A percentile compares a stretch with the other conserved stretches of the same genome.
phyloP scores from a whole-genome alignment of 768 basidiomycete genomes.

The Plicaturopsis crispa region DNA sequence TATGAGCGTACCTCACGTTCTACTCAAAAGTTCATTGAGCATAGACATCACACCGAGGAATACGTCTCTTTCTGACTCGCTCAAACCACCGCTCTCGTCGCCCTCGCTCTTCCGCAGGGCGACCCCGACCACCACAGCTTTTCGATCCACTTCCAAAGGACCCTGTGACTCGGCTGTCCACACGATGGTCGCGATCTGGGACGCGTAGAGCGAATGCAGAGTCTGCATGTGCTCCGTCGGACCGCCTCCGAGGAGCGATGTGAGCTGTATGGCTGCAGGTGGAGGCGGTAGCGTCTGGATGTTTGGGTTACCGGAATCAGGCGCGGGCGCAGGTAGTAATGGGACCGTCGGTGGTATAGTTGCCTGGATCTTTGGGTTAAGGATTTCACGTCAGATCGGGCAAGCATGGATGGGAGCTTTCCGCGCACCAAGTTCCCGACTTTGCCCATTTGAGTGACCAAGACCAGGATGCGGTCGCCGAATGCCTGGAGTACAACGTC shows the following conservation, averaged over 20 bases:
- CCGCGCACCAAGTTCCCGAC: slow-evolving; percentile 72
- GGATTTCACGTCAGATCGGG: neutral
- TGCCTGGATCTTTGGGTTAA: slow-evolving; percentile 63
- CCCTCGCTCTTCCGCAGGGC: slow-evolving; percentile 42
- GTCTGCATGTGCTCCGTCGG: slow-evolving; percentile 62
- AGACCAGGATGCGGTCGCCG: slow-evolving; percentile 74
- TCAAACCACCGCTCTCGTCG: slow-evolving; percentile 18
- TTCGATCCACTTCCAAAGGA: slow-evolving; percentile 33
- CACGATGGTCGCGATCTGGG: slow-evolving; percentile 82
- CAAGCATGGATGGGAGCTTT: neutral
- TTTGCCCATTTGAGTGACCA: slow-evolving; percentile 88
- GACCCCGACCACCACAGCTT: slow-evolving; percentile 68
- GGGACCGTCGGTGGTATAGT: slow-evolving; percentile 59
- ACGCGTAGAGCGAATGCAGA: slow-evolving; percentile 71
- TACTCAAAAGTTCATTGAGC: no score
- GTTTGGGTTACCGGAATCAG: slow-evolving; percentile 27
- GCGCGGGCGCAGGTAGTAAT: slow-evolving; percentile 31
- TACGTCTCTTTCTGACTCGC: slow-evolving; percentile 31
- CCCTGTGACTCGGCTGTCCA: slow-evolving; percentile 51
- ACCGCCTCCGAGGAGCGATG: slow-evolving; percentile 69
- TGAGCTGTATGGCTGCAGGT: slow-evolving; percentile 69
- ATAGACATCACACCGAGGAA: slow-evolving; percentile 47
- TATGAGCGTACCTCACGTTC: no score
- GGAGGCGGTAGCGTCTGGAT: slow-evolving; percentile 41
- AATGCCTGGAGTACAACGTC: slow-evolving; percentile 75